These are phyloP conservation scores for Coemansia sp. DNA, from an alignment of 192 early-diverging fungal genomes.

Conservation along the genomic window DNA sequence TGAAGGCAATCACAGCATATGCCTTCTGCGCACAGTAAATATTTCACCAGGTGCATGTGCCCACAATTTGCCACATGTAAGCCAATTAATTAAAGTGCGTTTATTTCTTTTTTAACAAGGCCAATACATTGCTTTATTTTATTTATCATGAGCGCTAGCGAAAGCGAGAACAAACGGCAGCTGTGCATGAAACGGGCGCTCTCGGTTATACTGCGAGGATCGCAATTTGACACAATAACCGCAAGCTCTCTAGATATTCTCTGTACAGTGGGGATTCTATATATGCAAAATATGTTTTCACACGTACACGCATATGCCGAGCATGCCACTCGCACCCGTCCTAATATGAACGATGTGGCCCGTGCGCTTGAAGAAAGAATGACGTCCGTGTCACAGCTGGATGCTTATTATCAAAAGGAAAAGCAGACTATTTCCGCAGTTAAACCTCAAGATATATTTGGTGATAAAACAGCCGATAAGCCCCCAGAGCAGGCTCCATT, in stretches of 20 bases:
- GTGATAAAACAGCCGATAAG: not conserved
- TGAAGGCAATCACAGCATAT: conserved; percentile 53
- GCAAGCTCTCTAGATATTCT: conserved; percentile 39
- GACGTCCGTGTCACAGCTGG: conserved; percentile 29
- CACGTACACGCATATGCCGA: conserved; percentile 51
- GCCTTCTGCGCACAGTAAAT: conserved; percentile 50
- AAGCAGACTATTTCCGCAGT: not conserved
- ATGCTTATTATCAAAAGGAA: conserved; percentile 28
- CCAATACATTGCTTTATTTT: not conserved
- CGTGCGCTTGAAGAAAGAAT: conserved; percentile 45
- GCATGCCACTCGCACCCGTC: conserved; percentile 51
- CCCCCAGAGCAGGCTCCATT: conserved; percentile 15
- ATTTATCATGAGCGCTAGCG: conserved; percentile 17
- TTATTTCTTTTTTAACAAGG: too few relatives aligned
- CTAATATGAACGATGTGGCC: conserved; percentile 53
- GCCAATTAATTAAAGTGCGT: too few relatives aligned
- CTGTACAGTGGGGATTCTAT: conserved; percentile 32
- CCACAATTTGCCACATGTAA: not conserved
- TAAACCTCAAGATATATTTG: too few relatives aligned
- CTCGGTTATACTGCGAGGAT: conserved; percentile 33
- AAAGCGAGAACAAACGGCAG: conserved; percentile 22
- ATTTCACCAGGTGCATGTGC: not conserved
- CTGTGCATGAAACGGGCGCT: conserved; percentile 39
- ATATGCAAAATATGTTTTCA: conserved; percentile 52
- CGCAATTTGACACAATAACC: conserved; percentile 28